Evolutionary conservation across 2,329 filamentous ascomycete species (phyloP).

Genomic region (Pseudohalonectria lignicola): DNA sequence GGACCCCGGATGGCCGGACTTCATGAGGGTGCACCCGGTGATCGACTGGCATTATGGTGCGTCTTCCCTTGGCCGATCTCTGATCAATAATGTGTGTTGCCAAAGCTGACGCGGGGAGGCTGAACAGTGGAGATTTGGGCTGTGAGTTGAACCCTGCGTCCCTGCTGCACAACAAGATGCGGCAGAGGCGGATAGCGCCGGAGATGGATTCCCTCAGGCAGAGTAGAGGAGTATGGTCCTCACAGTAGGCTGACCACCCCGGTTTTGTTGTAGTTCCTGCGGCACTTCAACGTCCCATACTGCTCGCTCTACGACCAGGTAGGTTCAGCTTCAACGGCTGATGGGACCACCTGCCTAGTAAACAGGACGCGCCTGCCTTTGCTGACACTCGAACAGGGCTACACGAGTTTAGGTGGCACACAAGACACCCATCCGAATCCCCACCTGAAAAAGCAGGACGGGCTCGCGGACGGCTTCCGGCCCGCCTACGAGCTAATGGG

Average conservation of each 20-base stretch:
- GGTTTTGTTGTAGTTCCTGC: conserved; percentile 51
- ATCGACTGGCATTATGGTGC: conserved; percentile 98
- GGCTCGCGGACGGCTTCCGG: conserved; percentile 34
- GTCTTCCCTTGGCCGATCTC: no score
- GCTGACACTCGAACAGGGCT: conserved; percentile 48
- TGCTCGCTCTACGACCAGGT: conserved; percentile 79
- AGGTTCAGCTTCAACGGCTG: no score
- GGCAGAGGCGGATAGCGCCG: no score
- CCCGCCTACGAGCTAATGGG: conserved; percentile 67
- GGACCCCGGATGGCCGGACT: conserved; percentile 79
- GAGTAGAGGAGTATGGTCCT: no score
- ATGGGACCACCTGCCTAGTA: no score
- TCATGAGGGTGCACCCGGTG: conserved; percentile 89
- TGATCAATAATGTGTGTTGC: no score
- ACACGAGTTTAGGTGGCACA: conserved; percentile 84
- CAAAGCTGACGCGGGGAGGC: no score
- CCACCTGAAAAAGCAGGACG: conserved; percentile 36
- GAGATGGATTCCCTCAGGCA: no score
- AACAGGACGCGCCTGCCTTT: background rate
- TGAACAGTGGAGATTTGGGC: conserved; percentile 93
- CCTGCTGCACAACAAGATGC: no score
- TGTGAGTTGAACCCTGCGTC: conserved; percentile 41
- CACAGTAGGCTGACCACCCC: background rate
- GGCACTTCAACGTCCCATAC: conserved; percentile 69
- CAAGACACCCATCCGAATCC: conserved; percentile 88